These are phyloP conservation scores for Stevia rebaudiana DNA, from an alignment of 140 eudicot genomes.

Conservation along the genomic window DNA sequence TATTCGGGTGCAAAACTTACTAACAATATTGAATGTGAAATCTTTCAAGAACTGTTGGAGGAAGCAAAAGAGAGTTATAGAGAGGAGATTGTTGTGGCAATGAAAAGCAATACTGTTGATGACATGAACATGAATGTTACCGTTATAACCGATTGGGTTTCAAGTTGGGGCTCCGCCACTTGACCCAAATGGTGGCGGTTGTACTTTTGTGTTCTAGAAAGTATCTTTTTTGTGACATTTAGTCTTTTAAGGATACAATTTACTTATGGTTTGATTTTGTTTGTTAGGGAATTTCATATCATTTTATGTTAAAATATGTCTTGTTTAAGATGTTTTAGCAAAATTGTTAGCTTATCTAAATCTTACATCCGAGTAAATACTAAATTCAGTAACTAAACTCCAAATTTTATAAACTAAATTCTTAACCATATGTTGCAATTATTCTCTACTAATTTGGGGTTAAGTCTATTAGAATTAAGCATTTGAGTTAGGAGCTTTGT, in stretches of 20 bases:
- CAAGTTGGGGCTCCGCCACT: constrained; percentile 45
- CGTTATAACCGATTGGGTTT: constrained; percentile 55
- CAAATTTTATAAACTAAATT: too few relatives aligned
- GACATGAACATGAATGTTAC: constrained; percentile 70
- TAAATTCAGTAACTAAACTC: too few relatives aligned
- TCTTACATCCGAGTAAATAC: too few relatives aligned
- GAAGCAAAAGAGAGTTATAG: constrained; percentile 86
- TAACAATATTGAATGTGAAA: constrained; percentile 85
- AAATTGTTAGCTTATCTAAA: not conserved
- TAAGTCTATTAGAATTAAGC: too few relatives aligned
- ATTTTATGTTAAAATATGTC: not conserved
- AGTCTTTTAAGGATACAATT: not conserved
- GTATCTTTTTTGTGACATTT: too few relatives aligned
- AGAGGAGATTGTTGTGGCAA: constrained; percentile 62
- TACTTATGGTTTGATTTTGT: too few relatives aligned
- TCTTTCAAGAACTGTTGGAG: constrained; percentile 77
- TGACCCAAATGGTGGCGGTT: constrained; percentile 3
- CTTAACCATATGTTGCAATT: too few relatives aligned
- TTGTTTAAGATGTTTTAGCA: not conserved
- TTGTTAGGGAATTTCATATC: not conserved
- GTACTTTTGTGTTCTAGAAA: not conserved
- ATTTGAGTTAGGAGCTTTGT: too few relatives aligned
- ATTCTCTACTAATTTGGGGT: too few relatives aligned
- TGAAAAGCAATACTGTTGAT: constrained; percentile 63
- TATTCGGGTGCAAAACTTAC: constrained; percentile 77